Percentiles rank a stretch among this genome's conserved stretches.
These are phyloP conservation scores for Barbatosphaeria neglecta DNA, from an alignment of 495 filamentous ascomycete genomes.

Conservation along the genomic window DNA sequence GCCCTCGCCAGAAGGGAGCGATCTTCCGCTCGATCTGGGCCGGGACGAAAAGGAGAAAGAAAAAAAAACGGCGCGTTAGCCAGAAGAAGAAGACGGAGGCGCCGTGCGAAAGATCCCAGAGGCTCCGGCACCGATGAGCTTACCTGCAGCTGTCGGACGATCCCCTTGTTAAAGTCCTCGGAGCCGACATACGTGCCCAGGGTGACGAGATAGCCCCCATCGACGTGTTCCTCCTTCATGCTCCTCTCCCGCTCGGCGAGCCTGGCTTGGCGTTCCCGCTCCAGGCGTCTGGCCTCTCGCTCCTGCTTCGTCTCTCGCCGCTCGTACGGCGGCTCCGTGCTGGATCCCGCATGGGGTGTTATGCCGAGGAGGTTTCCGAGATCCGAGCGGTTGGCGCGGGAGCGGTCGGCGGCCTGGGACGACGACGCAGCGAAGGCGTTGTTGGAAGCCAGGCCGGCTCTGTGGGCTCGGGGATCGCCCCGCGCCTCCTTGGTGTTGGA, in stretches of 20 bases:
- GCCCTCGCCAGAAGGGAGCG: constrained; percentile 89
- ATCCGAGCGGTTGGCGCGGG: constrained; percentile 21
- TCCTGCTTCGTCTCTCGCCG: constrained; percentile 84
- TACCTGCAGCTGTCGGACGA: constrained; percentile 90
- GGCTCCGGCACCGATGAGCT: too few species aligned
- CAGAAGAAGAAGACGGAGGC: too few species aligned
- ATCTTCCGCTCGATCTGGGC: constrained; percentile 77
- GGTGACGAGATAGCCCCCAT: constrained; percentile 90
- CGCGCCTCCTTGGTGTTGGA: constrained; percentile 50
- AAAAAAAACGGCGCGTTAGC: too few species aligned
- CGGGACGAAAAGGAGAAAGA: neutral
- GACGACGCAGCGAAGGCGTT: constrained; percentile 22
- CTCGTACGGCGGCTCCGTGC: constrained; percentile 26
- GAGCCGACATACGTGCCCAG: constrained; percentile 83
- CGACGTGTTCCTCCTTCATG: constrained; percentile 84
- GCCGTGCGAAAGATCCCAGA: too few species aligned
- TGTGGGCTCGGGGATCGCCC: constrained; percentile 19
- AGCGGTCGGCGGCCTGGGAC: constrained; percentile 4
- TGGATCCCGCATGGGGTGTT: constrained; percentile 7
- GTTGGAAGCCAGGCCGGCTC: constrained; percentile 20
- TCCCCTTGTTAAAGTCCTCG: constrained; percentile 85
- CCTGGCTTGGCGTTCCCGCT: constrained; percentile 64
- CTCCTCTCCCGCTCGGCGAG: constrained; percentile 81
- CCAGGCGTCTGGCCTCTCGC: constrained; percentile 71
- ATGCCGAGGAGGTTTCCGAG: constrained; percentile 11